Percentiles rank a stretch among this genome's conserved stretches.
phyloP scores from a whole-genome alignment of 2,329 filamentous ascomycete species.

The Orbilia brochopaga region DNA sequence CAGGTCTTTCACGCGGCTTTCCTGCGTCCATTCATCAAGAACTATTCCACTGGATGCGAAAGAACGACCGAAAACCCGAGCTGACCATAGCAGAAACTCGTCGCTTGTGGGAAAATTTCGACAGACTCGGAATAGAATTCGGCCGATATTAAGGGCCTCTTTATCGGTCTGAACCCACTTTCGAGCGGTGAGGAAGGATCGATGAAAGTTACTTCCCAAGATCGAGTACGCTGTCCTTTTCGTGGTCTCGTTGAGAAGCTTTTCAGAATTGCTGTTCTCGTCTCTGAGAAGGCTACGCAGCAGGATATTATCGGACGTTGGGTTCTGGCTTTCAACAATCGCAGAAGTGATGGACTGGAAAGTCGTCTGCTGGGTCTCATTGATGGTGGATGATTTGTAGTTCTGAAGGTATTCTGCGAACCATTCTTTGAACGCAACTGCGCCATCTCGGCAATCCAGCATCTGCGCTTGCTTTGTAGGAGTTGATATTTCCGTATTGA shows the following conservation, averaged over 20 bases:
- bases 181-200: constrained; percentile 58
- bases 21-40: constrained; percentile 62
- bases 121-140: constrained; percentile 78
- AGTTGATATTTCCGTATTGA: constrained; percentile 75
- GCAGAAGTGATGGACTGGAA: constrained; percentile 67
- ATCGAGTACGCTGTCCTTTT: constrained; percentile 73
- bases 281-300: constrained; percentile 79
- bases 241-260: constrained; percentile 73
- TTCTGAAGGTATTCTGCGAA: constrained; percentile 71
- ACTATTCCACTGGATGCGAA: constrained; percentile 78
- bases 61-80: constrained; percentile 79
- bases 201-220: constrained; percentile 76
- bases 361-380: constrained; percentile 62
- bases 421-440: constrained; percentile 78
- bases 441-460: constrained; percentile 75
- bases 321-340: constrained; percentile 39
- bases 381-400: constrained; percentile 64
- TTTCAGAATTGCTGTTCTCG: constrained; percentile 69
- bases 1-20: constrained; percentile 56
- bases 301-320: constrained; percentile 30
- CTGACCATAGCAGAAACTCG: constrained; percentile 83
- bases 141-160: constrained; percentile 67
- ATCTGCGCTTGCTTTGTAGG: constrained; percentile 87
- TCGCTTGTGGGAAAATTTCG: constrained; percentile 68
- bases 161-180: constrained; percentile 62